Evolutionary conservation across 495 filamentous ascomycete species (phyloP).

Genomic region (Neurospora sp.): DNA sequence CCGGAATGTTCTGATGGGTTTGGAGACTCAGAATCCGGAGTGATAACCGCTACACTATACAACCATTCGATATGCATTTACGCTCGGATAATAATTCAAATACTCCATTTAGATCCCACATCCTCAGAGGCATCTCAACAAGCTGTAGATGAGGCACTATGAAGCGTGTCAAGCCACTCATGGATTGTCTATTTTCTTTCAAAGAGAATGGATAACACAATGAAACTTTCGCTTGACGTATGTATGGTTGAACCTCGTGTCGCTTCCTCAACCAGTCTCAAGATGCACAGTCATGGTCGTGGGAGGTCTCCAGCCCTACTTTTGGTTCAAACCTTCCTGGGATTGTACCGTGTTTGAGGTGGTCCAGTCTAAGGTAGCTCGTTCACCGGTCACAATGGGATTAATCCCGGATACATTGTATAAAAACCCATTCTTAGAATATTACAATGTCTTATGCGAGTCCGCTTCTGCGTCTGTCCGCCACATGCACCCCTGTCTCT

Average conservation of each 20-base stretch:
- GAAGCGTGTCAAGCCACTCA: neutral
- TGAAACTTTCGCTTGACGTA: no score
- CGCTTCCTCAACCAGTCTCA: no score
- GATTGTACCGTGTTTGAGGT: no score
- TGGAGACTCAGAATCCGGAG: neutral
- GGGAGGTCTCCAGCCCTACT: no score
- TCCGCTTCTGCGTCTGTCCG: neutral
- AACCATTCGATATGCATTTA: neutral
- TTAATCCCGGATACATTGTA: neutral
- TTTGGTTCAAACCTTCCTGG: no score
- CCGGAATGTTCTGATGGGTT: conserved; percentile 10
- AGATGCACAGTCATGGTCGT: no score
- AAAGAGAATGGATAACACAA: no score
- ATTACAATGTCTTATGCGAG: neutral
- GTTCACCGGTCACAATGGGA: neutral
- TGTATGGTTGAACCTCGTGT: no score
- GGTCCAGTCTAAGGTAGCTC: no score
- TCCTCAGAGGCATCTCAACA: neutral
- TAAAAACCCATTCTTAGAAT: neutral
- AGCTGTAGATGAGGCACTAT: neutral
- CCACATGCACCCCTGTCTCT: neutral
- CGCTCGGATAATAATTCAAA: neutral
- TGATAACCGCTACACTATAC: conserved; percentile 1
- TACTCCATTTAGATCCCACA: neutral
- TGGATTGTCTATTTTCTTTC: no score